Evolutionary conservation across 305 asterid genomes (phyloP).

Genomic region (Solanum hybrid): DNA sequence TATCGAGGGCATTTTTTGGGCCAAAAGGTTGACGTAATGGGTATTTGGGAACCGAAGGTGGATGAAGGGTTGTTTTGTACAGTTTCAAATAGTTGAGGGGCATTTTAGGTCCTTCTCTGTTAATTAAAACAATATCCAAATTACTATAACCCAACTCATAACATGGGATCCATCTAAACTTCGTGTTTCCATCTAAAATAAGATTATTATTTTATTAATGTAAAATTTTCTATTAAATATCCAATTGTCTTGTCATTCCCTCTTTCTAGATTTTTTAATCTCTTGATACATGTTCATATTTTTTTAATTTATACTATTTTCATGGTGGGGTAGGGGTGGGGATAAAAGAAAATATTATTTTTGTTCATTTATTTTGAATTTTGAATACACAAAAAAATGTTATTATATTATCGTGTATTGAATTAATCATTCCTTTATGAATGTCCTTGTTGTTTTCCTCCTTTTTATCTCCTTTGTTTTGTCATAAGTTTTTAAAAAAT

Average conservation of each 20-base stretch:
- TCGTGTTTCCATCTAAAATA: background rate
- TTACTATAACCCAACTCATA: background rate
- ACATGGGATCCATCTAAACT: background rate
- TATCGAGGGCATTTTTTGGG: background rate
- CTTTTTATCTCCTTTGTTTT: background rate
- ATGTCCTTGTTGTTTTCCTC: background rate
- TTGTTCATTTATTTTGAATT: background rate
- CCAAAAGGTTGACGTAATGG: background rate
- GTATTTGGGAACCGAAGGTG: background rate
- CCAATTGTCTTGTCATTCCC: background rate
- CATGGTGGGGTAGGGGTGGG: background rate
- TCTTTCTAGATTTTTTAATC: background rate
- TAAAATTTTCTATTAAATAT: background rate
- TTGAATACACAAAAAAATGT: background rate
- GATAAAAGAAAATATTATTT: too few relatives aligned
- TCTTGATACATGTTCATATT: background rate
- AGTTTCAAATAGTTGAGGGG: background rate
- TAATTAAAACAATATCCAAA: background rate
- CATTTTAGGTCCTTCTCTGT: background rate
- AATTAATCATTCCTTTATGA: background rate
- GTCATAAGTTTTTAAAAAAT: background rate
- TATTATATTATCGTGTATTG: background rate
- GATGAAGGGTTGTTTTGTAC: background rate
- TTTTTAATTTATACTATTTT: too few relatives aligned
- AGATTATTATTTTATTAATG: background rate